phyloP scores from a whole-genome alignment of 805 yeast genomes.

The Wickerhamiella azyma region DNA sequence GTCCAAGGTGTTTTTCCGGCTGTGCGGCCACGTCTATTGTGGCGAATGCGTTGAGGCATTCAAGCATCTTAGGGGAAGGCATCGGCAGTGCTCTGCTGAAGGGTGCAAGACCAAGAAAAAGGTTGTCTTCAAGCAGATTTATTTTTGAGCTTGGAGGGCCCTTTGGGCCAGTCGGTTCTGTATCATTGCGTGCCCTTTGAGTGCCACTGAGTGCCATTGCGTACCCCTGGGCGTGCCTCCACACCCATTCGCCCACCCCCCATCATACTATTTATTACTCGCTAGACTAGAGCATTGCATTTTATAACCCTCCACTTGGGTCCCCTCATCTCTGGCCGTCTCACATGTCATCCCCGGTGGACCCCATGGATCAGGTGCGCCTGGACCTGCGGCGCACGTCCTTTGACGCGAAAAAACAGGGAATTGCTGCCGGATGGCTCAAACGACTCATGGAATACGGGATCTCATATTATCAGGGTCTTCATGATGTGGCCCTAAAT shows the following conservation, averaged over 20 bases:
- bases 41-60: slow-evolving; percentile 53
- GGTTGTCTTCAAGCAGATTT: slow-evolving; percentile 3
- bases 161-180: too few relatives aligned
- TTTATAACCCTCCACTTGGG: neutral
- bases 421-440: slow-evolving; percentile 21
- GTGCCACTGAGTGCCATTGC: too few relatives aligned
- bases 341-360: slow-evolving; percentile 31
- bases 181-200: too few relatives aligned
- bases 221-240: too few relatives aligned
- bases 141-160: neutral
- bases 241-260: too few relatives aligned
- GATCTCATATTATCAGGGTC: slow-evolving; percentile 80
- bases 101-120: slow-evolving; percentile 3
- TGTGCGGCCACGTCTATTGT: slow-evolving; percentile 78
- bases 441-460: slow-evolving; percentile 42
- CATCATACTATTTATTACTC: neutral
- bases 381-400: slow-evolving; percentile 70
- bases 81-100: neutral
- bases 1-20: slow-evolving; percentile 38
- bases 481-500: slow-evolving; percentile 69
- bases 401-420: slow-evolving; percentile 27
- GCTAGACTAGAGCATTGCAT: neutral
- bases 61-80: neutral
- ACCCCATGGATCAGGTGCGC: slow-evolving; percentile 63
- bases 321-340: too few relatives aligned